These are phyloP conservation scores for Gracilaria vermiculophylla DNA, from an alignment of 23 red algal species.

Conservation along the genomic window DNA sequence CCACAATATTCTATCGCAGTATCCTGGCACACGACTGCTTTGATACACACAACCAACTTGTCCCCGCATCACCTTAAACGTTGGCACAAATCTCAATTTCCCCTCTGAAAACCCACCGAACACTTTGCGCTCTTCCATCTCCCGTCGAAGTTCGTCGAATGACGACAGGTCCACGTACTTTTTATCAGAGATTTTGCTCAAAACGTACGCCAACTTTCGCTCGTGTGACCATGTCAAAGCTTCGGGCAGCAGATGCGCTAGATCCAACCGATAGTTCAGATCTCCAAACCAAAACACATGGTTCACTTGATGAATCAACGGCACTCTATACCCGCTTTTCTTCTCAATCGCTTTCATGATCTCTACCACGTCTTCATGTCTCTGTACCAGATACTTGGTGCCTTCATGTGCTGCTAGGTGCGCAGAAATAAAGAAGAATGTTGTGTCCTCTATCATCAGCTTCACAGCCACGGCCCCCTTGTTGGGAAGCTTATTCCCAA, in stretches of 20 bases:
- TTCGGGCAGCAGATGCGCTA: slow-evolving; percentile 48
- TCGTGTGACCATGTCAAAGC: slow-evolving; percentile 60
- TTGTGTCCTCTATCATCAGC: slow-evolving; percentile 64
- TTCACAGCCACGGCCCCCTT: slow-evolving; percentile 73
- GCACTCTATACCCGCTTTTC: not conserved
- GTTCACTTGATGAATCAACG: slow-evolving; percentile 48
- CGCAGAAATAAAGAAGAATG: slow-evolving; percentile 70
- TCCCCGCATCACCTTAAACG: slow-evolving; percentile 83
- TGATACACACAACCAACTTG: slow-evolving; percentile 11
- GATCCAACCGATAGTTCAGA: slow-evolving; percentile 93
- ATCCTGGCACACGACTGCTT: slow-evolving; percentile 43
- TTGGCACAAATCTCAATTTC: slow-evolving; percentile 75
- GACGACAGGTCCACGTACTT: slow-evolving; percentile 48
- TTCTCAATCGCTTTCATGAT: slow-evolving; percentile 68
- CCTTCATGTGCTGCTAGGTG: slow-evolving; percentile 86
- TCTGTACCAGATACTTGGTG: slow-evolving; percentile 43
- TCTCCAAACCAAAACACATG: slow-evolving; percentile 95
- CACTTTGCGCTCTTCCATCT: slow-evolving; percentile 44
- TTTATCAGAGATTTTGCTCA: slow-evolving; percentile 32
- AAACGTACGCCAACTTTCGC: slow-evolving; percentile 35
- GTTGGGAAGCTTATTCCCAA: slow-evolving; percentile 72
- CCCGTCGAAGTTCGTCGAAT: slow-evolving; percentile 78
- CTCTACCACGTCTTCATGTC: slow-evolving; percentile 61
- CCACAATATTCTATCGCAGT: slow-evolving; percentile 82
- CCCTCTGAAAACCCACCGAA: slow-evolving; percentile 89